Conservation (phyloP, 345 rosid species). For the Citrus unshiu region DNA sequence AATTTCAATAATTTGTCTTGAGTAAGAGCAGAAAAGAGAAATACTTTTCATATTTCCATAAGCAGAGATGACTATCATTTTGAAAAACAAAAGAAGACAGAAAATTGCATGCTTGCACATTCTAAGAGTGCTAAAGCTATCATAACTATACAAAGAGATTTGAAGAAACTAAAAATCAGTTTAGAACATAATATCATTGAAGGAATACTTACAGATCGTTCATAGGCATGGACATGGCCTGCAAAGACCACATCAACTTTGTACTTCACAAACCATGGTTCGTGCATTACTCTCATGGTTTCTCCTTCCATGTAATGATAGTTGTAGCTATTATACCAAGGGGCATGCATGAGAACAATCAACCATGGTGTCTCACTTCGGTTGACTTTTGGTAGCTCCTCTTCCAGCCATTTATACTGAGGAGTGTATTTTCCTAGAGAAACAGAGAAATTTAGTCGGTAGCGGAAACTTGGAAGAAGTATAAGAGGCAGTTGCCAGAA, state of each 20-base stretch:
- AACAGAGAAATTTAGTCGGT: neutral
- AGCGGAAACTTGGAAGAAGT: neutral
- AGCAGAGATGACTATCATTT: neutral
- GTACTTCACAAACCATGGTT: conserved; percentile 67
- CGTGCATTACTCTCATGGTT: conserved; percentile 91
- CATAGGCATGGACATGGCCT: conserved; percentile 94
- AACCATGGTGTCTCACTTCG: conserved; percentile 89
- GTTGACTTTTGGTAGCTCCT: conserved; percentile 77
- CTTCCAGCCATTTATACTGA: conserved; percentile 67
- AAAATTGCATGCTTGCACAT: neutral
- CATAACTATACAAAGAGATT: neutral
- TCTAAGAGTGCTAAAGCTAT: neutral
- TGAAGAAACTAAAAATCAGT: neutral
- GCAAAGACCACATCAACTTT: conserved; percentile 87
- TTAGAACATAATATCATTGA: neutral
- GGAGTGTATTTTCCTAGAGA: conserved; percentile 74
- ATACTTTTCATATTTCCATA: too few species aligned
- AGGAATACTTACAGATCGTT: conserved; percentile 73
- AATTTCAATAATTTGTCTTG: neutral
- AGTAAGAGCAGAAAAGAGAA: neutral
- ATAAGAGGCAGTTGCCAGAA: neutral
- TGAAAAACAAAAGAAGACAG: too few species aligned
- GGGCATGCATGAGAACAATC: conserved; percentile 74
- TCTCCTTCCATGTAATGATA: conserved; percentile 98
- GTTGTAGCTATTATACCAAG: conserved; percentile 92